Percentiles rank a stretch among this genome's conserved stretches.
Conservation (phyloP, 805 yeast species). For the Starmerella ratchasimensis region DNA sequence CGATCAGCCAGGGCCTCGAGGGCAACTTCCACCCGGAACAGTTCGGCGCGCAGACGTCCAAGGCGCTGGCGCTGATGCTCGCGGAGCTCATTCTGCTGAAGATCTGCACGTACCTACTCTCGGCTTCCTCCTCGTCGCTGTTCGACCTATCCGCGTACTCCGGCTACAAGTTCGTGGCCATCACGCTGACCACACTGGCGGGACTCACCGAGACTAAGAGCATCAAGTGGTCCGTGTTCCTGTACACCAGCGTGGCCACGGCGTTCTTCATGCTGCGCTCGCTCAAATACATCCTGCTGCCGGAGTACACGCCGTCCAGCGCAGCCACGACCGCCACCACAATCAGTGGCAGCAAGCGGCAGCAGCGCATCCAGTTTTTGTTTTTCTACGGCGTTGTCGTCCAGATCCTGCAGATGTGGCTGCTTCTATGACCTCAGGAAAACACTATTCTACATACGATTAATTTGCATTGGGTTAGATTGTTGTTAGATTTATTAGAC, state of each 20-base stretch:
- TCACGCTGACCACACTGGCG: slow-evolving; percentile 27
- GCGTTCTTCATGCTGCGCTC: slow-evolving; percentile 40
- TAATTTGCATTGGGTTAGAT: too few relatives aligned
- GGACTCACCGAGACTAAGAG: slow-evolving; percentile 25
- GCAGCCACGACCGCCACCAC: slow-evolving; percentile 35
- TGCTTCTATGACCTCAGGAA: slow-evolving; percentile 38
- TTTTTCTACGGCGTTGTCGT: slow-evolving; percentile 72
- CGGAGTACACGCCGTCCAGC: slow-evolving; percentile 38
- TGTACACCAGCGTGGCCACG: slow-evolving; percentile 41
- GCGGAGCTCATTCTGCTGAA: slow-evolving; percentile 65
- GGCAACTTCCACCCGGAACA: slow-evolving; percentile 90
- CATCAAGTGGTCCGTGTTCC: slow-evolving; percentile 38
- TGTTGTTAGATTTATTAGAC: too few relatives aligned
- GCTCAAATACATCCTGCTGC: slow-evolving; percentile 52
- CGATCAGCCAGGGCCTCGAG: slow-evolving; percentile 68
- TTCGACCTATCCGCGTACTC: slow-evolving; percentile 81
- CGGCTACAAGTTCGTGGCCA: slow-evolving; percentile 86
- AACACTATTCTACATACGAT: too few relatives aligned
- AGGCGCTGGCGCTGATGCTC: slow-evolving; percentile 68
- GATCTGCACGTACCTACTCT: slow-evolving; percentile 68
- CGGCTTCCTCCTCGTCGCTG: slow-evolving; percentile 45
- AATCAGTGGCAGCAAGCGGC: slow-evolving; percentile 47
- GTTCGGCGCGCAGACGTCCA: slow-evolving; percentile 74
- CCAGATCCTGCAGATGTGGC: slow-evolving; percentile 64
- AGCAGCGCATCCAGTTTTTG: slow-evolving; percentile 73